Evolutionary conservation across 73 alveolate genomes (phyloP), one percentile per base, ranked within the genome.

Genomic region (Paramecium tetraurelia): DNA sequence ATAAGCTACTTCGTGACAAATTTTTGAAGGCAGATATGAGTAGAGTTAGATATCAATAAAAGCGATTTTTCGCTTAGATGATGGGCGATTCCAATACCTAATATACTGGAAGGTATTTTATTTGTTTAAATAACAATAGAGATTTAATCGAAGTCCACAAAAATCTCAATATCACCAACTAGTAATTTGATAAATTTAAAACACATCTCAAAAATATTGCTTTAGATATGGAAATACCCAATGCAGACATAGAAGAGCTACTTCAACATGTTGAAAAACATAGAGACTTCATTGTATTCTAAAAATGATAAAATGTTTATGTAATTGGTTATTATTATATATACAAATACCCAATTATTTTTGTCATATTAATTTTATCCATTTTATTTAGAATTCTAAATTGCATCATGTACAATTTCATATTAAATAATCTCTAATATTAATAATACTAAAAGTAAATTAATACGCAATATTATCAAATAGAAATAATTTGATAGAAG

Each of bases 71-170:
- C 41, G 41, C 87, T 31, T 24, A 33, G 8, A 75, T 75, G 87
- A 75, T 75, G 87, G 87, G 87, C 11, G 87, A 75, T 75, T n/a
- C 41, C 11, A 33, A 29, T 29, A 75, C 87, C 2, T 40, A 75
- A 75, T 75, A 75, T 18, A 75, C 87, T 75, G 87, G 87, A 75
- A 75, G 87, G 87, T 75, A 31, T 68, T 11, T n/a, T 68, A 31
- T 14, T 53, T 53, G 69, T 35, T 20, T n/a, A 53, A n/a, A 53
- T 53, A 53, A 18, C 8, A 20, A 20, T 75, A 75, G 87, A 40
- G 87, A 75, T 75, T 21, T 75, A 33, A 21, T 33, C 31, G 87
- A 75, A 75, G 59, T 75, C 58, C 87, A 75, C 59, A 75, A 75
- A 36, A 75, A 75, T 36, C 87, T 75, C 41, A 40, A 40, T 21